A percentile compares a stretch with the other conserved stretches of the same genome.
These are phyloP conservation scores for Paraphaeosphaeria minitans DNA, from an alignment of 2,329 filamentous ascomycete genomes.

Conservation along the genomic window DNA sequence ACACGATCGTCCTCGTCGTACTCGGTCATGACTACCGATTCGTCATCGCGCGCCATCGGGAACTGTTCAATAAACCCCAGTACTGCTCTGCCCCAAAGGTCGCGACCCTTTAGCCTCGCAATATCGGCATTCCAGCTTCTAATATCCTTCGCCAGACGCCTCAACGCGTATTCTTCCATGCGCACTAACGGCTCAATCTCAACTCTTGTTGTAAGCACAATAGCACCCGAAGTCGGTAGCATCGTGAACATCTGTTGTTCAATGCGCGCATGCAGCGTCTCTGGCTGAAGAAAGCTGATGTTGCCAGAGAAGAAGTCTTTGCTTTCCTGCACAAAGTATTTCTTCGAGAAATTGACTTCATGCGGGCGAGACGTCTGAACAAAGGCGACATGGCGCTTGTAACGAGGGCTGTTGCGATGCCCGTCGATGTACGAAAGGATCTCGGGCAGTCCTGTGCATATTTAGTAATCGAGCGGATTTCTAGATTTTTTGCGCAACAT, in stretches of 20 bases:
- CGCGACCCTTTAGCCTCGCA: conserved; percentile 30
- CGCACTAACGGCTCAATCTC: conserved; percentile 43
- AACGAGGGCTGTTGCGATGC: conserved; percentile 48
- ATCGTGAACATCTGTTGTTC: conserved; percentile 58
- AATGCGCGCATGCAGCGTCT: conserved; percentile 54
- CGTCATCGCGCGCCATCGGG: conserved; percentile 8
- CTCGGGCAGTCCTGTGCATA: conserved; percentile 18
- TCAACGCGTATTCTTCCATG: conserved; percentile 16
- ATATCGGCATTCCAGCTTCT: conserved; percentile 29
- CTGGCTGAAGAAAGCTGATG: conserved; percentile 30
- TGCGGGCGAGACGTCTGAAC: conserved; percentile 52
- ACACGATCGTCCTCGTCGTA: background rate
- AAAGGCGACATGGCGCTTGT: conserved; percentile 58
- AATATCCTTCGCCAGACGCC: conserved; percentile 26
- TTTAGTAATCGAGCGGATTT: conserved; percentile 13
- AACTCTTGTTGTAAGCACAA: conserved; percentile 59
- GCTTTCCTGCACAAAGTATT: conserved; percentile 53
- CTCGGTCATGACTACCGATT: conserved; percentile 8
- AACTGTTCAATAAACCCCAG: conserved; percentile 24
- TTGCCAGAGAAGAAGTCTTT: conserved; percentile 40
- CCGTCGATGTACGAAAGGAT: conserved; percentile 53
- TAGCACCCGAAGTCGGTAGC: conserved; percentile 50
- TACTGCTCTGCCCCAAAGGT: conserved; percentile 30
- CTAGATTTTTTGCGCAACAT: conserved; percentile 52
- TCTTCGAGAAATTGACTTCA: conserved; percentile 45